Percentiles rank a stretch among this genome's conserved stretches.
Evolutionary conservation across 163 green algal genomes (phyloP).

Genomic region (Prototheca stagnorum): DNA sequence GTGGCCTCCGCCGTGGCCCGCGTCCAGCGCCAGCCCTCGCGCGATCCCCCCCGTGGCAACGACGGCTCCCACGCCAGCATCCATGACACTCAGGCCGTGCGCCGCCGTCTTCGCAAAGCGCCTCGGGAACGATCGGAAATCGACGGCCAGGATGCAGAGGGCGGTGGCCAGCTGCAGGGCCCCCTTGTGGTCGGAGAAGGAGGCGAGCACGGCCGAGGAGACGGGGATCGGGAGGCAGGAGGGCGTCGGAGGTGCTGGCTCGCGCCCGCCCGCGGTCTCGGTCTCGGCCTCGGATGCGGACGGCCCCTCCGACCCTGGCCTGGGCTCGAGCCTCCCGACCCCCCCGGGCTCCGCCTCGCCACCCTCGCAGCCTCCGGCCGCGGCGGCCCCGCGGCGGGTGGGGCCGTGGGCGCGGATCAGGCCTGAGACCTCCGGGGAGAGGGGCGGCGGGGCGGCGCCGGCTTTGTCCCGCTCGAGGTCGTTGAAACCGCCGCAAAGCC

Average conservation of each 20-base stretch:
- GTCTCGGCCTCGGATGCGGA: no score
- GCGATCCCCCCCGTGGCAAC: conserved; percentile 52
- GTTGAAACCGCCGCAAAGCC: no score
- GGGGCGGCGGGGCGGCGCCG: no score
- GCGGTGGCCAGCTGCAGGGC: conserved; percentile 53
- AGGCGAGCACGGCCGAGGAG: not conserved
- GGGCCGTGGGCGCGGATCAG: no score
- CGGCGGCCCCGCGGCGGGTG: no score
- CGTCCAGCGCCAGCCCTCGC: not conserved
- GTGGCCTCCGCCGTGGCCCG: not conserved
- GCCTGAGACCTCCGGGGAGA: no score
- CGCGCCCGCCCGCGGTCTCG: no score
- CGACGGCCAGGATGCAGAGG: conserved; percentile 71
- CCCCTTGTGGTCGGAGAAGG: conserved; percentile 19
- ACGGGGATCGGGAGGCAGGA: not conserved
- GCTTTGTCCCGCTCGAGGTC: no score
- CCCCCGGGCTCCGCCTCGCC: no score
- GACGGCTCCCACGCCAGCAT: conserved; percentile 71
- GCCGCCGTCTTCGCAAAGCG: conserved; percentile 72
- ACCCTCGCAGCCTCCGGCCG: no score
- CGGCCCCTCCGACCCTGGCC: no score
- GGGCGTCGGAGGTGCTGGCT: no score
- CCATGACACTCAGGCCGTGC: conserved; percentile 68
- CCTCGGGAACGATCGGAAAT: conserved; percentile 76
- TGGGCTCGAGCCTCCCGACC: not conserved